Evolutionary conservation across 2,329 filamentous ascomycete species (phyloP), one percentile per base, ranked within the genome.

Genomic region (Trichocomaceae sp.): DNA sequence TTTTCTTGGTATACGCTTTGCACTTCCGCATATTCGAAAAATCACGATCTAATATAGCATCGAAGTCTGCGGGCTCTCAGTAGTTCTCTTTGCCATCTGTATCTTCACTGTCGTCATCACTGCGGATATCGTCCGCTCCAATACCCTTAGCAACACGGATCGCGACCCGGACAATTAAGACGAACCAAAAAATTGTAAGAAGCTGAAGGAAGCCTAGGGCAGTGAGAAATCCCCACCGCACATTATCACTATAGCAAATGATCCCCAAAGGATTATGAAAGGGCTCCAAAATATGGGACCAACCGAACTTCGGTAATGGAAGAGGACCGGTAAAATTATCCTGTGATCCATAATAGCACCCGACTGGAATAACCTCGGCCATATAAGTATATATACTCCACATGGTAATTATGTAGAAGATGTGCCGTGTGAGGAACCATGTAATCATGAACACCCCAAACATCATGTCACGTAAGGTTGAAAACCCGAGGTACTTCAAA

Each of bases 401-500:
- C 26, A 29, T 29, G 2, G 26, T 29, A 29, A 29, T 29, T 8
- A 29, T 29, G 10, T 29, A 29, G 8, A 29, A 10, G 53, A 90
- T 72, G 68, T 96, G 90, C 47, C 90, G 86, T 23, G 85, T 81
- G 47, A 85, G 63, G 59, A 95, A 79, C 90, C 90, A 95, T 46
- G 83, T 81, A 17, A 89, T 62, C 71, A 95, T 85, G 71, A 95
- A 95, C 29, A 90, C 66, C 35, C 84, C 89, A 65, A 95, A 95
- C 53, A 83, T 80, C 56, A 83, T 72, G 68, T 95, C 89, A 74
- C 89, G 93, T 41, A 85, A 71, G 5, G 75, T 85, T 55, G 80
- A 80, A 70, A 81, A 87, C 58, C 86, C 85, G 49, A 88, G 75
- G 69, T 95, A 96, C 69, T 92, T 93, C 62, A 95, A 81, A 65